Conservation (phyloP, 164 flowering plant species). For the Malania oleifera region DNA sequence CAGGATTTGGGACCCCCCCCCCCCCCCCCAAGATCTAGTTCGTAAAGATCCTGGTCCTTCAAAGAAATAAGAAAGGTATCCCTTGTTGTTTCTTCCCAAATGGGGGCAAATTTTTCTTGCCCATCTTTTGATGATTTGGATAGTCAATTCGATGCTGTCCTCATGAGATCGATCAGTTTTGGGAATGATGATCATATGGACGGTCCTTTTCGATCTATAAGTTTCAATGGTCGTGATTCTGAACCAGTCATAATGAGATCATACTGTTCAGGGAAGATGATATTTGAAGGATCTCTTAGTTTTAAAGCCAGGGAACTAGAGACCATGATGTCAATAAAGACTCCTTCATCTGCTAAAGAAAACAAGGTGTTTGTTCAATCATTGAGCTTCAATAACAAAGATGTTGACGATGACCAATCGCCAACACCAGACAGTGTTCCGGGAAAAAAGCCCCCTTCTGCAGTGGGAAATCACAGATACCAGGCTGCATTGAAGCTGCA, state of each 20-base stretch:
- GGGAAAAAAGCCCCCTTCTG: not conserved
- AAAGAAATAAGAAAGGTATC: not conserved
- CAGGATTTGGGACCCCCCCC: slow-evolving; percentile 13
- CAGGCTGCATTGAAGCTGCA: slow-evolving; percentile 57
- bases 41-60: slow-evolving; percentile 6
- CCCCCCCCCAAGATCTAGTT: slow-evolving; percentile 5
- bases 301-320: slow-evolving; percentile 25
- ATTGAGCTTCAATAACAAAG: slow-evolving; percentile 7
- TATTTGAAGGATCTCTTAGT: slow-evolving; percentile 28
- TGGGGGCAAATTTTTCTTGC: slow-evolving; percentile 25
- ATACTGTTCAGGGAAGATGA: slow-evolving; percentile 17
- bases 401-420: not conserved
- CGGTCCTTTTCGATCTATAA: slow-evolving; percentile 15
- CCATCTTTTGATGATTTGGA: slow-evolving; percentile 24
- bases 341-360: slow-evolving; percentile 15
- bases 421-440: slow-evolving; percentile 8
- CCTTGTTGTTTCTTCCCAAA: not conserved
- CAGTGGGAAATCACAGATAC: slow-evolving; percentile 11
- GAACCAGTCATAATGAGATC: slow-evolving; percentile 15
- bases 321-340: slow-evolving; percentile 16
- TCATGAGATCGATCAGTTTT: slow-evolving; percentile 16
- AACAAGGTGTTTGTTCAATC: slow-evolving; percentile 9
- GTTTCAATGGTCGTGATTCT: slow-evolving; percentile 26
- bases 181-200: slow-evolving; percentile 10
- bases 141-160: slow-evolving; percentile 14